Evolutionary conservation across 75 land plant species (phyloP).

Genomic region (Pinus tabuliformis): DNA sequence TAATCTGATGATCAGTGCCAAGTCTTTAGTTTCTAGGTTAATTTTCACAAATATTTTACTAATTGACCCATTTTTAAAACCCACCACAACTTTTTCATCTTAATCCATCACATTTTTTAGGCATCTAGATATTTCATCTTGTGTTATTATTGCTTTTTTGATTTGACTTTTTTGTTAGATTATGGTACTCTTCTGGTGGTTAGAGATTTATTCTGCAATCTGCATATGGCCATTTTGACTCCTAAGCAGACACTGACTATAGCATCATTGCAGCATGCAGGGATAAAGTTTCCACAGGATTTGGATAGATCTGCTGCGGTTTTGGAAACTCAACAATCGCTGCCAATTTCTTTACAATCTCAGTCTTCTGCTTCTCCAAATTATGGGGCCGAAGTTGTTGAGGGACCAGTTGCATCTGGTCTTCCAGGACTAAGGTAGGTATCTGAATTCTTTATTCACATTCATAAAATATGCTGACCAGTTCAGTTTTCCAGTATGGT

Average conservation of each 20-base stretch:
- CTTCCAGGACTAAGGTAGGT: constrained; percentile 6
- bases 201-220: background rate
- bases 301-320: background rate
- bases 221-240: background rate
- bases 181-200: background rate
- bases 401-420: background rate
- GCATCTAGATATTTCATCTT: background rate
- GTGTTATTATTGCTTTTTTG: background rate
- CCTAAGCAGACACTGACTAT: background rate
- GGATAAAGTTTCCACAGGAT: constrained; percentile 3
- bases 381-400: background rate
- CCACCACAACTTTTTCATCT: background rate
- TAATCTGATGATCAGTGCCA: background rate
- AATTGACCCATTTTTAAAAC: background rate
- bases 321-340: constrained; percentile 1
- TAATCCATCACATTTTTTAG: background rate
- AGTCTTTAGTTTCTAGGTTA: background rate
- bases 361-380: background rate
- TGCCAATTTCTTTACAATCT: background rate
- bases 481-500: too few species aligned
- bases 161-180: background rate
- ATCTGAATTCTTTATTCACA: too few species aligned
- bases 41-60: background rate
- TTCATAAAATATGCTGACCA: too few species aligned
- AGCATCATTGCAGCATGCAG: constrained; percentile 11